These are phyloP conservation scores for Leucogyrophana mollusca DNA, from an alignment of 768 basidiomycete genomes.

Conservation along the genomic window DNA sequence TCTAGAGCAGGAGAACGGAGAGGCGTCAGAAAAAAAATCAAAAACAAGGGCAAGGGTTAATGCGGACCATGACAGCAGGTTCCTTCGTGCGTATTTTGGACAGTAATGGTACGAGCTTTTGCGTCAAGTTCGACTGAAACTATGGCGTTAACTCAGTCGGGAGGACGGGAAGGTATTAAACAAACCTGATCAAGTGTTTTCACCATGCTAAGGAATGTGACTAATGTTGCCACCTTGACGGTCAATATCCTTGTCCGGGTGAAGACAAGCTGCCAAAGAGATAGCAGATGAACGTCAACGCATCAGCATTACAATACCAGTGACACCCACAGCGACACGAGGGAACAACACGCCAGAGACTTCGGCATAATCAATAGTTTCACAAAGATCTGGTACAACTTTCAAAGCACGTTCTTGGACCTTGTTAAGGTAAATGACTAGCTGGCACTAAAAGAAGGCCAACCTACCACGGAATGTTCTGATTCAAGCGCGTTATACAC, in stretches of 20 bases:
- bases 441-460: background rate
- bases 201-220: slow-evolving; percentile 84
- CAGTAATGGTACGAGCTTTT: slow-evolving; percentile 91
- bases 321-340: slow-evolving; percentile 76
- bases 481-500: slow-evolving; percentile 96
- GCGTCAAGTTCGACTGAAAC: slow-evolving; percentile 78
- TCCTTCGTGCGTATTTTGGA: slow-evolving; percentile 96
- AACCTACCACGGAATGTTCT: slow-evolving; percentile 78
- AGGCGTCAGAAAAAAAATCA: slow-evolving; percentile 2
- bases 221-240: slow-evolving; percentile 87
- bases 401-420: slow-evolving; percentile 91
- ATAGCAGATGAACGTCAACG: slow-evolving; percentile 8
- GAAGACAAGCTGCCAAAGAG: slow-evolving; percentile 74
- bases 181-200: slow-evolving; percentile 84
- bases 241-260: slow-evolving; percentile 86
- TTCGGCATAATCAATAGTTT: slow-evolving; percentile 93
- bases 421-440: slow-evolving; percentile 34
- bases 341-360: slow-evolving; percentile 89
- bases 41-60: background rate
- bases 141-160: background rate
- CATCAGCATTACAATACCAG: background rate
- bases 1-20: slow-evolving; percentile 39
- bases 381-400: slow-evolving; percentile 83
- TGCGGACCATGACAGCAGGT: slow-evolving; percentile 83
- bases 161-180: background rate